Evolutionary conservation across 1,139 yeast genomes (phyloP).

Genomic region (Meyerozyma elateridarum): DNA sequence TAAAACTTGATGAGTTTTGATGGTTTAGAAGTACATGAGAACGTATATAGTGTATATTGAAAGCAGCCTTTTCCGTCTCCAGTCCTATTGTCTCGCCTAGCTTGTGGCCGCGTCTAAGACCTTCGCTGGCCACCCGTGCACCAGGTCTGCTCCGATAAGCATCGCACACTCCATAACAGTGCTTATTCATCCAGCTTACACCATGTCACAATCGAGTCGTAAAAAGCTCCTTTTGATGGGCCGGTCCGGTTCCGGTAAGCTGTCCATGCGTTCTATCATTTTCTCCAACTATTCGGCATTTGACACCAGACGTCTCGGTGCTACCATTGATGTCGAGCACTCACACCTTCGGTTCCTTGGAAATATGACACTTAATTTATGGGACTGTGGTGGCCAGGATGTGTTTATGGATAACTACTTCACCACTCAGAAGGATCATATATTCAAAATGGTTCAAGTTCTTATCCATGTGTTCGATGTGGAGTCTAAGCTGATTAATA

Average conservation of each 20-base stretch:
- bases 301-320: conserved; percentile 92
- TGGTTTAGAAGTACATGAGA: no score
- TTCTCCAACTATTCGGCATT: conserved; percentile 94
- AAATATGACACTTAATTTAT: conserved; percentile 87
- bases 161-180: background rate
- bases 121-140: no score
- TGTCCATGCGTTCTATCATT: conserved; percentile 94
- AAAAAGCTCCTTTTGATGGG: conserved; percentile 61
- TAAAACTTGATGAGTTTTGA: no score
- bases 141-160: conserved; percentile 4
- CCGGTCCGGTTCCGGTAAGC: conserved; percentile 95
- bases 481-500: conserved; percentile 84
- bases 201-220: conserved; percentile 30
- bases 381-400: conserved; percentile 99
- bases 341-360: conserved; percentile 90
- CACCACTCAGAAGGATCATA: conserved; percentile 81
- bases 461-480: conserved; percentile 95
- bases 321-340: conserved; percentile 96
- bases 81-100: background rate
- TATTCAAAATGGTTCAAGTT: conserved; percentile 96
- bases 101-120: background rate
- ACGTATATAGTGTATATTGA: no score
- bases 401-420: conserved; percentile 94
- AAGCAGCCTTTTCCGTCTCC: no score
- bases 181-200: no score